Evolutionary conservation across 139 green algal genomes (phyloP).

Genomic region (Coelastrella sp.): DNA sequence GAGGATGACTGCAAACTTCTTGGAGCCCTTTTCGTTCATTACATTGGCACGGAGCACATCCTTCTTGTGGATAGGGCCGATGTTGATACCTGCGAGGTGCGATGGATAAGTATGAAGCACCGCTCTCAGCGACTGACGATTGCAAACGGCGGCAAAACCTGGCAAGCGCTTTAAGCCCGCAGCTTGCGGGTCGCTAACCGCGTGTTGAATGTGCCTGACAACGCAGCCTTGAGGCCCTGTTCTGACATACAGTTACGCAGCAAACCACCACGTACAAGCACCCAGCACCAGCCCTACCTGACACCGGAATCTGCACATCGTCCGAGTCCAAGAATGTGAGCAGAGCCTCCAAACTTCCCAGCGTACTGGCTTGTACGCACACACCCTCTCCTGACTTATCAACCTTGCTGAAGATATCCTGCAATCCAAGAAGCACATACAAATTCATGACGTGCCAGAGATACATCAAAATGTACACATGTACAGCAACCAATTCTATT

Average conservation of each 20-base stretch:
- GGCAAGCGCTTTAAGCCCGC: too few species aligned
- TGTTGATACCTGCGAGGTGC: conserved; percentile 94
- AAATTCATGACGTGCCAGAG: neutral
- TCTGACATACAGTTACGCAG: too few species aligned
- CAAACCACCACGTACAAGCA: too few species aligned
- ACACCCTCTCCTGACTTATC: conserved; percentile 94
- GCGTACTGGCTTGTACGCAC: conserved; percentile 95
- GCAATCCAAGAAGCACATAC: conserved; percentile 1
- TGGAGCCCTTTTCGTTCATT: conserved; percentile 93
- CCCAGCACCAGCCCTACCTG: neutral
- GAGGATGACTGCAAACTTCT: conserved; percentile 96
- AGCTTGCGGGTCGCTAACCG: neutral
- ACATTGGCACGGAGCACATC: conserved; percentile 97
- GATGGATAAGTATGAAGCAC: too few species aligned
- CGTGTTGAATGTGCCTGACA: neutral
- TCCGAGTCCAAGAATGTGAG: conserved; percentile 93
- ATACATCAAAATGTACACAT: neutral
- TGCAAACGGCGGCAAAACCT: too few species aligned
- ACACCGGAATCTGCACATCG: conserved; percentile 59
- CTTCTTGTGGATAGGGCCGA: conserved; percentile 95
- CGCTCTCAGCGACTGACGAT: too few species aligned
- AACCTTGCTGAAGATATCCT: conserved; percentile 89
- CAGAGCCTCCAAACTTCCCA: conserved; percentile 98
- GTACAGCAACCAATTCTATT: neutral
- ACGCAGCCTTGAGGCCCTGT: too few species aligned